phyloP scores from a whole-genome alignment of 208 protist species.

The Angomonas ambiguus region DNA sequence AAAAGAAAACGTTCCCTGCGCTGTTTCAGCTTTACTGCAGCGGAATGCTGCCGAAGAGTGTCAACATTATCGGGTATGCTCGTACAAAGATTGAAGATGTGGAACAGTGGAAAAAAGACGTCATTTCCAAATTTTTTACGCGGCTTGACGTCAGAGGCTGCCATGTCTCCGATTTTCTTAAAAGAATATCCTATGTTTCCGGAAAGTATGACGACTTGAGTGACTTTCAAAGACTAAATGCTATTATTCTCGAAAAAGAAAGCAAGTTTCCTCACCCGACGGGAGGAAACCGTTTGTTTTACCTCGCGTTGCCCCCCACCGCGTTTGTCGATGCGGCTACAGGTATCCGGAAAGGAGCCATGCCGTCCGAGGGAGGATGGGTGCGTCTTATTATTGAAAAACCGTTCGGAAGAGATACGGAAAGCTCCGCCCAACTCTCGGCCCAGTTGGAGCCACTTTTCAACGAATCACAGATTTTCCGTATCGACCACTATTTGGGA shows the following conservation, averaged over 20 bases:
- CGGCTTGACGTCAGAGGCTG: conserved; percentile 36
- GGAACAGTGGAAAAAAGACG: conserved; percentile 61
- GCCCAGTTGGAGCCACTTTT: conserved; percentile 68
- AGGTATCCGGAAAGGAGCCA: conserved; percentile 48
- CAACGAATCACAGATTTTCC: conserved; percentile 85
- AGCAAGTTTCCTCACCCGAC: conserved; percentile 19
- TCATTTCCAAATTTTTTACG: conserved; percentile 55
- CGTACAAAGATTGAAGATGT: conserved; percentile 70
- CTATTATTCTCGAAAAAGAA: conserved; percentile 31
- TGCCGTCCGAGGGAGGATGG: conserved; percentile 64
- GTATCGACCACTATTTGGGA: conserved; percentile 94
- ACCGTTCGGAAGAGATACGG: conserved; percentile 87
- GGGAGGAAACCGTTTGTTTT: conserved; percentile 88
- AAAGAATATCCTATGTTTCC: conserved; percentile 59
- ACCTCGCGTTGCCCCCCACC: conserved; percentile 87
- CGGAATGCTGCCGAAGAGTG: conserved; percentile 59
- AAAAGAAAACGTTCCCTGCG: conserved; percentile 92
- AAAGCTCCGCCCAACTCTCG: conserved; percentile 76
- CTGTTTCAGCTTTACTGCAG: conserved; percentile 87
- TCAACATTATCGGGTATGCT: conserved; percentile 88
- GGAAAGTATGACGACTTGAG: conserved; percentile 73
- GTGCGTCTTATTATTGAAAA: conserved; percentile 92
- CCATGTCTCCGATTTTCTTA: conserved; percentile 68
- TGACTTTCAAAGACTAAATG: conserved; percentile 70
- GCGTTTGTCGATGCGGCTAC: conserved; percentile 61